Evolutionary conservation across 1,284 basidiomycete genomes (phyloP).

Genomic region (Farysia itapuensis): DNA sequence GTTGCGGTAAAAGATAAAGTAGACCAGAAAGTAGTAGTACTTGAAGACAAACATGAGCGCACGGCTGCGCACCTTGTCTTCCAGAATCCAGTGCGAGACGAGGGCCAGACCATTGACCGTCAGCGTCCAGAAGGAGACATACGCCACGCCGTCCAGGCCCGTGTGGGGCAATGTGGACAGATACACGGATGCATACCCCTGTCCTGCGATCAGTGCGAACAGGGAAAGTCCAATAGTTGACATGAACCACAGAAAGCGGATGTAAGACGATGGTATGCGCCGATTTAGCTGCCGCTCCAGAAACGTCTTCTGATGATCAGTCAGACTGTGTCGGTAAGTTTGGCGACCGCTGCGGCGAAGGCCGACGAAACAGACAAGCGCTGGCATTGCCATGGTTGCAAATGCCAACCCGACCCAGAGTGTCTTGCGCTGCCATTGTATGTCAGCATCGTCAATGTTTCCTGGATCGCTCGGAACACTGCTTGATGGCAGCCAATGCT

Average conservation of each 20-base stretch:
- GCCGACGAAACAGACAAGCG: constrained; percentile 59
- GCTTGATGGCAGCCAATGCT: constrained; percentile 5
- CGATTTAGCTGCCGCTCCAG: constrained; percentile 62
- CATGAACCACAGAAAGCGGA: constrained; percentile 67
- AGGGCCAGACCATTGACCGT: constrained; percentile 64
- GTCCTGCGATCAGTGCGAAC: constrained; percentile 66
- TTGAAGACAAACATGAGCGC: constrained; percentile 66
- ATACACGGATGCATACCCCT: constrained; percentile 66
- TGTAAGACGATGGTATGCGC: constrained; percentile 65
- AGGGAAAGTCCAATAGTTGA: constrained; percentile 64
- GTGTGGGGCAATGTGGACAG: constrained; percentile 66
- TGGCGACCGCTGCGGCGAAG: constrained; percentile 52
- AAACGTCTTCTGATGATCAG: constrained; percentile 62
- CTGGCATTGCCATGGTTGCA: constrained; percentile 65
- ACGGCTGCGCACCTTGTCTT: constrained; percentile 63
- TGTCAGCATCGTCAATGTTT: constrained; percentile 42
- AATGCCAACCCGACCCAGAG: constrained; percentile 66
- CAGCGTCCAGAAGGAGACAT: constrained; percentile 65
- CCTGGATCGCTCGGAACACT: constrained; percentile 4
- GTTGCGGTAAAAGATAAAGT: constrained; percentile 62
- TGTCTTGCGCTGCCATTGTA: constrained; percentile 67
- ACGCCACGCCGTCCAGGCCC: constrained; percentile 65
- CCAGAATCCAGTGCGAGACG: constrained; percentile 64
- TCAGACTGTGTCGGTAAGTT: constrained; percentile 58
- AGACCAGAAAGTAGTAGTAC: constrained; percentile 61